These are phyloP conservation scores for Tetrahymena borealis DNA, from an alignment of 73 alveolate species.

Conservation along the genomic window DNA sequence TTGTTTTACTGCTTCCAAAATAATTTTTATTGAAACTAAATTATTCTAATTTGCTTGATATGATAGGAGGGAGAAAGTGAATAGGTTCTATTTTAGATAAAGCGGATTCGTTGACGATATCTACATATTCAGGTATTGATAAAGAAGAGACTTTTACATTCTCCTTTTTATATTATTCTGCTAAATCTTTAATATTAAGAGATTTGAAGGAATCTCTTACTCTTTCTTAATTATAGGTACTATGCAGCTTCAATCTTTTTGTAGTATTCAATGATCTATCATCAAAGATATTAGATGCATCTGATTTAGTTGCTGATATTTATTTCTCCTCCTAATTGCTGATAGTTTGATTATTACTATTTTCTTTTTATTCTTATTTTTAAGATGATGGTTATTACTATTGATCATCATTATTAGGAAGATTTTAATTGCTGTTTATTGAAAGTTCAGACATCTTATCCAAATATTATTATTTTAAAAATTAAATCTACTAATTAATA, in stretches of 20 bases:
- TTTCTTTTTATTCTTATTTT: background rate
- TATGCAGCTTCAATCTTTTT: background rate
- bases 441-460: too few species aligned
- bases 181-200: background rate
- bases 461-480: too few species aligned
- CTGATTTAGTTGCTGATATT: background rate
- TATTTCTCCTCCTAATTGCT: background rate
- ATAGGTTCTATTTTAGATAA: background rate
- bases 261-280: background rate
- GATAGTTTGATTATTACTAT: background rate
- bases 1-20: background rate
- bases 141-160: background rate
- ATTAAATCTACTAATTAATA: too few species aligned
- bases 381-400: background rate
- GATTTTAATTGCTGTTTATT: too few species aligned
- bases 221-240: background rate
- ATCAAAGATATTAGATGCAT: background rate
- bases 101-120: background rate
- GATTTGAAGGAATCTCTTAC: background rate
- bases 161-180: background rate
- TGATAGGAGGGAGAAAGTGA: background rate
- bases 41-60: background rate
- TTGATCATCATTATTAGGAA: too few species aligned
- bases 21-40: background rate
- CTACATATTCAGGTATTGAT: background rate